Percentiles rank a stretch among this genome's conserved stretches.
Conservation (phyloP, 2,329 filamentous ascomycete genomes). For the Pseudopithomyces chartarum region DNA sequence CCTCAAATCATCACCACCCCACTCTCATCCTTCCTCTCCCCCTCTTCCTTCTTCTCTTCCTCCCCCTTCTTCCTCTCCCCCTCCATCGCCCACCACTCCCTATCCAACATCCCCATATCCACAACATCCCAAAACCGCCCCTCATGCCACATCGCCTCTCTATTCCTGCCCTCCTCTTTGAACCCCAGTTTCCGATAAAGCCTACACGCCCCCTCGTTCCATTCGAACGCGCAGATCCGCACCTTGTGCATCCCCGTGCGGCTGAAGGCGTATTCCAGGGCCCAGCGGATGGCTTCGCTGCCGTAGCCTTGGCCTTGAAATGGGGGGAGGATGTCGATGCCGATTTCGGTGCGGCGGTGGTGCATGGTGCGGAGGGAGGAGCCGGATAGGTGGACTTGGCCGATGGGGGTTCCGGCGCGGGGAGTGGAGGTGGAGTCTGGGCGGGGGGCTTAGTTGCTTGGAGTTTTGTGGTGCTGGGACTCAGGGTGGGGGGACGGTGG, state of each 20-base stretch:
- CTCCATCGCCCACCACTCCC: constrained; percentile 29
- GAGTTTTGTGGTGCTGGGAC: not conserved
- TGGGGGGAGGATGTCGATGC: constrained; percentile 41
- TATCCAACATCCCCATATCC: constrained; percentile 33
- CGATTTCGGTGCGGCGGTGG: constrained; percentile 51
- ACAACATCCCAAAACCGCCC: constrained; percentile 46
- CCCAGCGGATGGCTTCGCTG: constrained; percentile 54
- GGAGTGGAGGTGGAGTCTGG: constrained; percentile 6
- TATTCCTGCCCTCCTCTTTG: constrained; percentile 48
- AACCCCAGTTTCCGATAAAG: constrained; percentile 56
- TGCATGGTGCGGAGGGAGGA: constrained; percentile 25
- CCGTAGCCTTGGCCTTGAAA: constrained; percentile 54
- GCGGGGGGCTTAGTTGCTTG: not conserved
- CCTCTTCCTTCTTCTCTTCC: not conserved
- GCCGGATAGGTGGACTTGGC: constrained; percentile 19
- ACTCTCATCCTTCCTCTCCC: not conserved
- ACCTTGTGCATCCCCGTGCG: constrained; percentile 54
- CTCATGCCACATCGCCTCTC: constrained; percentile 52
- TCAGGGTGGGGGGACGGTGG: not conserved
- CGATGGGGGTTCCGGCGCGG: constrained; percentile 16
- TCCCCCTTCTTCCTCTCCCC: not conserved
- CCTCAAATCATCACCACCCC: not conserved
- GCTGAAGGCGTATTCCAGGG: constrained; percentile 53
- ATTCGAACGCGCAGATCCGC: constrained; percentile 47
- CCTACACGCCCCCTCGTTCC: constrained; percentile 49